These are phyloP conservation scores for Volvariella surrecta DNA, from an alignment of 1,284 basidiomycete species.

Conservation along the genomic window DNA sequence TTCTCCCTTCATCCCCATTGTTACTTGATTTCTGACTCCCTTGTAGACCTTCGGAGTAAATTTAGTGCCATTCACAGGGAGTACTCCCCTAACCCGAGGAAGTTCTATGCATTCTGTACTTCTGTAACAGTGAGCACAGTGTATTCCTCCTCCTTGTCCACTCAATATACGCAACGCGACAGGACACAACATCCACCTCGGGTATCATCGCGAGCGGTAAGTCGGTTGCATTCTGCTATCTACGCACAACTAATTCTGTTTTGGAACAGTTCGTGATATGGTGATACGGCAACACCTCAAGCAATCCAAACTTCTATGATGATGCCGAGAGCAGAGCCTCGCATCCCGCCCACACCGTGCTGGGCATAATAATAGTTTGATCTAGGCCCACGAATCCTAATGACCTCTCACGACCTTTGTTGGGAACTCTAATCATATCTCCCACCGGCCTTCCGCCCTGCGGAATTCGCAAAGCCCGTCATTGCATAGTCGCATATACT, in stretches of 20 bases:
- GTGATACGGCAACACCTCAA: constrained; percentile 61
- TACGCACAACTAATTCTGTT: constrained; percentile 1
- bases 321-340: neutral
- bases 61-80: constrained; percentile 73
- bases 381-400: too few relatives aligned
- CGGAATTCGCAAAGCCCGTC: too few relatives aligned
- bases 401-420: too few relatives aligned
- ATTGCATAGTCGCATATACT: too few relatives aligned
- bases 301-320: constrained; percentile 49
- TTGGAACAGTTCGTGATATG: constrained; percentile 51
- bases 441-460: too few relatives aligned
- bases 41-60: constrained; percentile 61
- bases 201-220: constrained; percentile 71
- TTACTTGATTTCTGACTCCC: neutral
- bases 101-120: constrained; percentile 74
- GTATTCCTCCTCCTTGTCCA: constrained; percentile 24
- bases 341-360: too few relatives aligned
- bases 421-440: too few relatives aligned
- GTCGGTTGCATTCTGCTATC: constrained; percentile 14
- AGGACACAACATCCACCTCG: constrained; percentile 61
- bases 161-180: constrained; percentile 21
- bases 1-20: constrained; percentile 1
- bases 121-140: constrained; percentile 42
- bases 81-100: constrained; percentile 64
- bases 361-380: too few relatives aligned